Conservation (phyloP, 805 yeast species). For the Candida schatavii region DNA sequence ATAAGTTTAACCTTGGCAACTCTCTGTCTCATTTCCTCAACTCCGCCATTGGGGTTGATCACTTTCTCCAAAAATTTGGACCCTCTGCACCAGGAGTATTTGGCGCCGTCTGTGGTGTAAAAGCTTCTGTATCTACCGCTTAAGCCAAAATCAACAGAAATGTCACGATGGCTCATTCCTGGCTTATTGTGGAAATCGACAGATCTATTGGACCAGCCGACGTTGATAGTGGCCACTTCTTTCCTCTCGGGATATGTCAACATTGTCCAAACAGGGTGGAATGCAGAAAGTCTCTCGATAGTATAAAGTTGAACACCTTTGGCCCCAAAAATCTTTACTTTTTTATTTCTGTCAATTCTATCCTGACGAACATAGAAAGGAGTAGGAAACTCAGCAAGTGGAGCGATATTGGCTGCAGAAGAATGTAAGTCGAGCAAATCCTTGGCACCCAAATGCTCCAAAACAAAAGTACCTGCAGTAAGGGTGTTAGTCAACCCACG, state of each 20-base stretch:
- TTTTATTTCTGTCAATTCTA: conserved; percentile 41
- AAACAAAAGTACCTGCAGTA: conserved; percentile 40
- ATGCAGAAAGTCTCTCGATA: conserved; percentile 48
- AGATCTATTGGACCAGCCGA: conserved; percentile 44
- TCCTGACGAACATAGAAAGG: conserved; percentile 50
- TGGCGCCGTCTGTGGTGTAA: conserved; percentile 49
- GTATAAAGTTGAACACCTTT: conserved; percentile 43
- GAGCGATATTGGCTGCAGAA: conserved; percentile 39
- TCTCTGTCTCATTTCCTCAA: conserved; percentile 51
- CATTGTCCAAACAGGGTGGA: conserved; percentile 53
- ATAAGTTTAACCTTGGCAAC: conserved; percentile 54
- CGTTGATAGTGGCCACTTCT: conserved; percentile 50
- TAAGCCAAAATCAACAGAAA: conserved; percentile 34
- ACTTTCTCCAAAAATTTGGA: conserved; percentile 51
- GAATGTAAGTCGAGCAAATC: conserved; percentile 36
- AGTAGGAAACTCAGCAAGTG: conserved; percentile 37
- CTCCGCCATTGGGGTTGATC: conserved; percentile 54
- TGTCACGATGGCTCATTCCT: conserved; percentile 44
- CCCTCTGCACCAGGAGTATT: conserved; percentile 55
- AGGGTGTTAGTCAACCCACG: conserved; percentile 38
- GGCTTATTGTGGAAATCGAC: conserved; percentile 48
- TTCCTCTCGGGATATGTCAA: conserved; percentile 40
- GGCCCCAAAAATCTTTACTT: conserved; percentile 49
- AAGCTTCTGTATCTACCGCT: conserved; percentile 46
- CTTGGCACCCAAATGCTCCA: conserved; percentile 40